Conservation (phyloP, 129 eudicot species). For the Daucus carota region DNA sequence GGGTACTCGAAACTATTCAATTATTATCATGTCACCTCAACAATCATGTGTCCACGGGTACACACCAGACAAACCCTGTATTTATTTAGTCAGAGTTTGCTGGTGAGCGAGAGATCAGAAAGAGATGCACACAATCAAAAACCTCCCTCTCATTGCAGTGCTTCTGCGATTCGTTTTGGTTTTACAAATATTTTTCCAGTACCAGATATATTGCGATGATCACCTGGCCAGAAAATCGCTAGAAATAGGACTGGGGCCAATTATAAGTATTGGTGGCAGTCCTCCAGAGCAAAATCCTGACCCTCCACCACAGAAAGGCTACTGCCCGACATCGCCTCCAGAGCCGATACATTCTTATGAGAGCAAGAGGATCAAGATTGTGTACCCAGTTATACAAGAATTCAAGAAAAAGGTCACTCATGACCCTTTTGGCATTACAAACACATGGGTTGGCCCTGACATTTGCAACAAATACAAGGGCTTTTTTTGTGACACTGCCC, state of each 20-base stretch:
- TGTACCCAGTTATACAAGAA: slow-evolving; percentile 21
- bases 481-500: slow-evolving; percentile 27
- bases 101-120: background rate
- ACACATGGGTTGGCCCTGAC: slow-evolving; percentile 32
- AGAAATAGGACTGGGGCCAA: slow-evolving; percentile 29
- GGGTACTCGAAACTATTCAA: no score
- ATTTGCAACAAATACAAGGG: slow-evolving; percentile 37
- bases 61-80: no score
- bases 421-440: slow-evolving; percentile 28
- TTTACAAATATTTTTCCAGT: background rate
- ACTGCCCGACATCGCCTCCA: background rate
- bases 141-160: background rate
- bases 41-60: background rate
- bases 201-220: background rate
- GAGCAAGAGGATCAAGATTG: slow-evolving; percentile 11
- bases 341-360: slow-evolving; percentile 9
- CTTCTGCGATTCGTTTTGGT: background rate
- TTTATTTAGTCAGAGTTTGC: no score
- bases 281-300: background rate
- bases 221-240: slow-evolving; percentile 18
- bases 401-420: slow-evolving; percentile 18
- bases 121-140: background rate
- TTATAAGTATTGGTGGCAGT: slow-evolving; percentile 1
- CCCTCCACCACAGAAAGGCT: slow-evolving; percentile 8
- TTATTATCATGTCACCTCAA: no score